These are phyloP conservation scores for Hortiboletus campestris DNA, from an alignment of 768 basidiomycete species.

Conservation along the genomic window DNA sequence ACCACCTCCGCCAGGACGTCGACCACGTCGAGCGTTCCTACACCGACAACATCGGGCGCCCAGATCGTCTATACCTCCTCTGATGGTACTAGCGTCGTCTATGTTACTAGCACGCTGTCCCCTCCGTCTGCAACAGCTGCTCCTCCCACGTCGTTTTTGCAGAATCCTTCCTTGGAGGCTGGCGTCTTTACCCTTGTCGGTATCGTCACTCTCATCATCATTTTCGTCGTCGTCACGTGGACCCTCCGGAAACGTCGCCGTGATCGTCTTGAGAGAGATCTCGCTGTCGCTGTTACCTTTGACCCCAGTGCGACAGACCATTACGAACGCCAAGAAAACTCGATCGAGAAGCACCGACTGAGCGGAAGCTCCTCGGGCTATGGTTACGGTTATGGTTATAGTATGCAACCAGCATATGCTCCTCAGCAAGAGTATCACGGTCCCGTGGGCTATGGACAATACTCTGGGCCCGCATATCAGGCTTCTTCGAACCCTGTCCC, in stretches of 20 bases:
- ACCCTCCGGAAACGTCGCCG: conserved; percentile 48
- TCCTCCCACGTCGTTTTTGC: conserved; percentile 46
- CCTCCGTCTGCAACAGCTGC: conserved; percentile 23
- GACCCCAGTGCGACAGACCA: conserved; percentile 38
- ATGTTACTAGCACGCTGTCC: conserved; percentile 33
- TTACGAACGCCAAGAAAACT: conserved; percentile 25
- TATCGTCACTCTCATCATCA: conserved; percentile 43
- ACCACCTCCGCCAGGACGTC: conserved; percentile 15
- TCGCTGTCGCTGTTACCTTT: conserved; percentile 50
- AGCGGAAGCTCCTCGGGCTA: conserved; percentile 29
- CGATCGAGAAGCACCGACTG: conserved; percentile 19
- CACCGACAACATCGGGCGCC: conserved; percentile 19
- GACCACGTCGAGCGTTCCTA: conserved; percentile 3
- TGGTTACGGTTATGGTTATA: conserved; percentile 19
- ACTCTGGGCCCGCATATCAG: conserved; percentile 9
- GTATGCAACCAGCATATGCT: conserved; percentile 18
- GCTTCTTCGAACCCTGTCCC: conserved; percentile 1
- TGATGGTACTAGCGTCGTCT: conserved; percentile 26
- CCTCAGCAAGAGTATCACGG: conserved; percentile 21
- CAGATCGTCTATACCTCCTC: conserved; percentile 20
- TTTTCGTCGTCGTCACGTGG: conserved; percentile 46
- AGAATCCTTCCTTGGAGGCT: conserved; percentile 64
- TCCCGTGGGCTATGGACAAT: conserved; percentile 22
- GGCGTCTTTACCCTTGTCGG: conserved; percentile 56
- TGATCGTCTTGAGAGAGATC: conserved; percentile 34